phyloP scores from a whole-genome alignment of 1,284 basidiomycete genomes.

The Sporisorium reilianum region DNA sequence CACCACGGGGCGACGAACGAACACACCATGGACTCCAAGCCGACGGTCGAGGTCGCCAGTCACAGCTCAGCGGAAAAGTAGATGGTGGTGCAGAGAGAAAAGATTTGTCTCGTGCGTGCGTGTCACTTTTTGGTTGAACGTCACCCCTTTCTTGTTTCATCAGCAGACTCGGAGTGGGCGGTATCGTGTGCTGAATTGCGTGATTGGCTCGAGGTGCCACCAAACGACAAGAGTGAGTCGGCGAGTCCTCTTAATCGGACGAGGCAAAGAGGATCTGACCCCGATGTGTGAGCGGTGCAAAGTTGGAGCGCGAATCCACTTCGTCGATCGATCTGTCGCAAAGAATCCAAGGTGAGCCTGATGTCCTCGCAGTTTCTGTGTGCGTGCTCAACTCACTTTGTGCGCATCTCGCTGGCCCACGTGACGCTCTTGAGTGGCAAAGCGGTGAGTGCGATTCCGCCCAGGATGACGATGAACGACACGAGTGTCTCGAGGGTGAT shows the following conservation, averaged over 20 bases:
- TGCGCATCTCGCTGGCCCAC: slow-evolving; percentile 90
- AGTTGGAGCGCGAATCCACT: slow-evolving; percentile 80
- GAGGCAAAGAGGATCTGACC: slow-evolving; percentile 70
- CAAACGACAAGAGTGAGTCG: background rate
- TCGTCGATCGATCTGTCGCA: slow-evolving; percentile 78
- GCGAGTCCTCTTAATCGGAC: slow-evolving; percentile 4
- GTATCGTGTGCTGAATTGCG: background rate
- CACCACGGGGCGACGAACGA: background rate
- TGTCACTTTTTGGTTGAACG: background rate
- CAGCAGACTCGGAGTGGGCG: background rate
- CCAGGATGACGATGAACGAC: slow-evolving; percentile 77
- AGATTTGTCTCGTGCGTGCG: background rate
- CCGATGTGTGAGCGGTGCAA: slow-evolving; percentile 78
- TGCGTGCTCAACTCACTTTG: slow-evolving; percentile 73
- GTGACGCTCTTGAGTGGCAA: slow-evolving; percentile 81
- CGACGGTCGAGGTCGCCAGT: slow-evolving; percentile 25
- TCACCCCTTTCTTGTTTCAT: background rate
- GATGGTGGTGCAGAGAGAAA: background rate
- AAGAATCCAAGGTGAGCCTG: background rate
- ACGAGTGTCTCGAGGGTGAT: slow-evolving; percentile 78
- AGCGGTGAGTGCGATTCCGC: slow-evolving; percentile 79
- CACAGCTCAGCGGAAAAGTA: slow-evolving; percentile 29
- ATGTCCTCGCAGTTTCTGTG: background rate
- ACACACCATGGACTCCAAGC: slow-evolving; percentile 9
- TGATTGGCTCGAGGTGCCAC: background rate